Evolutionary conservation across 352 stramenopile genomes (phyloP).

Genomic region (Phytophthora capsici): DNA sequence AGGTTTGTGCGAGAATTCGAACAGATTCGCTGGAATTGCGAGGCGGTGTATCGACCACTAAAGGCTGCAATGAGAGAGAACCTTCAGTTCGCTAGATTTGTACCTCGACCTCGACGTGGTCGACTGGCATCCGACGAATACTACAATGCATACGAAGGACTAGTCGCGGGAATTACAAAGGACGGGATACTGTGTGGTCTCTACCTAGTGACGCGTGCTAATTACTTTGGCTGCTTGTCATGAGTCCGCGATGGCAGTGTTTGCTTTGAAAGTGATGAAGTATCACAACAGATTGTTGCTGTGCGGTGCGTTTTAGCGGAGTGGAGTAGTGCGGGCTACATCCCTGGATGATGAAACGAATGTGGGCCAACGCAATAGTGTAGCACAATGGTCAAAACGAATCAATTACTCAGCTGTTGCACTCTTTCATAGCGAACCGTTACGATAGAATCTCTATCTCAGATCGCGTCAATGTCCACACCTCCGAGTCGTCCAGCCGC

Average conservation of each 20-base stretch:
- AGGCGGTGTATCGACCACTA: slow-evolving; percentile 7
- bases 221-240: too few species aligned
- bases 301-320: too few species aligned
- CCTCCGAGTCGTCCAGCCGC: slow-evolving; percentile 69
- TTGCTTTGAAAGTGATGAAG: too few species aligned
- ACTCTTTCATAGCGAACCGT: too few species aligned
- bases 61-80: slow-evolving; percentile 18
- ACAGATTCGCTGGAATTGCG: slow-evolving; percentile 10
- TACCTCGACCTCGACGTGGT: not conserved
- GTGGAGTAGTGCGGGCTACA: too few species aligned
- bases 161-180: not conserved
- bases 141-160: not conserved
- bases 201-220: not conserved
- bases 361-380: too few species aligned
- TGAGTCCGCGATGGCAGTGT: too few species aligned
- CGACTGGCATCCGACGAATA: not conserved
- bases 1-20: not conserved
- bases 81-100: slow-evolving; percentile 14
- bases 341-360: too few species aligned
- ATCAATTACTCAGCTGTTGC: too few species aligned
- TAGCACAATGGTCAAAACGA: too few species aligned
- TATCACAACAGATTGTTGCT: too few species aligned
- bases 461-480: slow-evolving; percentile 51
- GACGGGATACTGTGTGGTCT: not conserved
- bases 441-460: too few species aligned